Percentiles rank a stretch among this genome's conserved stretches.
Conservation (phyloP, 2,329 filamentous ascomycete genomes). For the Scopulariopsis brevicaulis region DNA sequence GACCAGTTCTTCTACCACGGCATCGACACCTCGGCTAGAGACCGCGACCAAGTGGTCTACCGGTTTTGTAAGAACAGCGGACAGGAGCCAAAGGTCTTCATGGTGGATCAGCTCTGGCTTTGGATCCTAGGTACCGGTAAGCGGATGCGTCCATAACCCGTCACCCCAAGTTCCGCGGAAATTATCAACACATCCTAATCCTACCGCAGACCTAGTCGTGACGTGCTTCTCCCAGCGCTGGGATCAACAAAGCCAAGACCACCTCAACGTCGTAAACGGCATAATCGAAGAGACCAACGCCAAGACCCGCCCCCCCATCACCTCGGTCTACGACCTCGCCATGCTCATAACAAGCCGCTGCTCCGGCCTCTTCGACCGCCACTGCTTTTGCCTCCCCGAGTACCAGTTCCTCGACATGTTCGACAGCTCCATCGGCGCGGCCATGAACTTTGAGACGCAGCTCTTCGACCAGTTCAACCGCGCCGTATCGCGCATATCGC, state of each 20-base stretch:
- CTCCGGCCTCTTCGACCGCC: constrained; percentile 23
- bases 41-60: constrained; percentile 30
- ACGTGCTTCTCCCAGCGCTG: constrained; percentile 30
- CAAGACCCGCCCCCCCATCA: constrained; percentile 6
- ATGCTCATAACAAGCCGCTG: constrained; percentile 19
- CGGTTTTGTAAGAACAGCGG: constrained; percentile 11
- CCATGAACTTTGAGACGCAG: constrained; percentile 1
- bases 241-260: constrained; percentile 25
- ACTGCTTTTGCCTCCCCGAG: constrained; percentile 18
- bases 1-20: constrained; percentile 32
- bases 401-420: constrained; percentile 30
- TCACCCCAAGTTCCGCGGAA: constrained; percentile 5
- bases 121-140: constrained; percentile 24
- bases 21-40: constrained; percentile 23
- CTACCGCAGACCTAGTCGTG: constrained; percentile 15
- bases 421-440: constrained; percentile 22
- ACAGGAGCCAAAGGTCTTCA: constrained; percentile 16
- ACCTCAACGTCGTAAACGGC: constrained; percentile 5
- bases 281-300: constrained; percentile 4
- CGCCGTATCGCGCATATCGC: background rate
- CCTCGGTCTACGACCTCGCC: constrained; percentile 17
- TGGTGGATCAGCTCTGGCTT: constrained; percentile 33
- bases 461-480: constrained; percentile 3
- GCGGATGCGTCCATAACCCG: constrained; percentile 1
- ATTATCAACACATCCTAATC: background rate